Base-by-base conservation (phyloP, 495 filamentous ascomycete species). In the Xylaria longipes region DNA sequence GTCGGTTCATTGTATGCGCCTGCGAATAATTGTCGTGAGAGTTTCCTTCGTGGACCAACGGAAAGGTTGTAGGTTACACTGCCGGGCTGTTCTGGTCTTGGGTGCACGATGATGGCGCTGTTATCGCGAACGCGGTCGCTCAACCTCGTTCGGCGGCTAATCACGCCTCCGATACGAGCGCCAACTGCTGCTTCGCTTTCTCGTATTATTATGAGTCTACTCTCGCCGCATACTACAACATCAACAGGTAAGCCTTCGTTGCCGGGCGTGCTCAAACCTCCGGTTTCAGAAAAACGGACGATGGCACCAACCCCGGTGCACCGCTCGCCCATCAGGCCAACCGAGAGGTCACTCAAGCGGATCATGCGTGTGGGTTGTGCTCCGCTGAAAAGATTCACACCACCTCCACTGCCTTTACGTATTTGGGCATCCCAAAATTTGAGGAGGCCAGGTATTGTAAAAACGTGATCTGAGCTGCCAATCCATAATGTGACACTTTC, bases 401-500 rank as follows among this genome's bases (percentile, higher is more conserved):
- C 87, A 9, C 88, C 83, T 60, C 85, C 87, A n/a, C 84, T 83
- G 17, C 87, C 85, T 66, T 87, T 89, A 11, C 89, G 87, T n/a
- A 84, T 75, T 54, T 87, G 83, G 1, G 86, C 84, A 33, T 85
- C 82, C 91, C 91, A 94, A 77, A 92, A 88, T 14, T 88, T 88
- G 3, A 89, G 77, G 35, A 94, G 80, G 39, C 87, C 89, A 3
- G 92, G 88, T 54, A 94, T 91, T 8, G 89, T 81, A 15, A 80
- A 82, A 9, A 90, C 86, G 31, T 85, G 83, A 46, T 87, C 84
- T 29, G 87, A 85, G 15, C 87, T 84, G n/a, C 88, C 90, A 54
- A 92, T 86, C 81, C 90, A 92, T n/a, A 93, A 80, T 20, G 91
- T 80, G 12, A 91, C 84, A 37, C 87, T 89, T 76, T 94, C 92